Base-by-base conservation (phyloP, 495 filamentous ascomycete species). In the Tricharina praecox region DNA sequence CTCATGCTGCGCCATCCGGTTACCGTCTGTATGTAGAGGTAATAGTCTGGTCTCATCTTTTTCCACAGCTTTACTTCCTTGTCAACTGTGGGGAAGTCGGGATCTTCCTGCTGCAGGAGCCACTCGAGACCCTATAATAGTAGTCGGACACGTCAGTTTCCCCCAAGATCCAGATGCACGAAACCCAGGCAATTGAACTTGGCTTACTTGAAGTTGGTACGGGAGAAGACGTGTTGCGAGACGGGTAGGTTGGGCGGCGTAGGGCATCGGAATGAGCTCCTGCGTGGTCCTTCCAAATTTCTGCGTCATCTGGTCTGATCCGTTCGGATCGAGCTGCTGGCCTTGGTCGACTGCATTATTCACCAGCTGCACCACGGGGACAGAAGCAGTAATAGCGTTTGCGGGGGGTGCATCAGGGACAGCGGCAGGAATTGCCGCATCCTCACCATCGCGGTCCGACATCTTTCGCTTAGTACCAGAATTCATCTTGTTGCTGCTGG, bases 11-110 rank as follows among this genome's bases (percentile, higher is more conserved):
- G 28, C 92, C 66, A 55, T 94, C 90, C 40, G 68, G 70, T 45
- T 78, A 93, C 3, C 64, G 61, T 21, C 68, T 68, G 2, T 55
- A 53, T 9, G 48, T 24, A 32, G 66, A 56, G 1, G 69, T n/a
- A n/a, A n/a, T n/a, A n/a, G n/a, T n/a, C n/a, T n/a, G n/a, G n/a
- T n/a, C n/a, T n/a, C n/a, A n/a, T n/a, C n/a, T n/a, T 66, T 61
- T 81, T 83, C 87, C 87, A 95, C 9, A 94, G 63, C 62, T 93
- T 85, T 3, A 85, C 79, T 13, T 79, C 65, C 7, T 82, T 74
- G 10, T 68, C 66, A 1, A 77, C 76, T 0, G 64, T 47, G 3
- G 87, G 84, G 20, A 84, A 66, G 11, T 65, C 55, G 0, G 84
- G 84, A 20, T 70, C 73, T 59, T 95, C 87, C 53, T 81, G 81